phyloP scores from a whole-genome alignment of 331 rosid genomes.

The Spiraea crenata region DNA sequence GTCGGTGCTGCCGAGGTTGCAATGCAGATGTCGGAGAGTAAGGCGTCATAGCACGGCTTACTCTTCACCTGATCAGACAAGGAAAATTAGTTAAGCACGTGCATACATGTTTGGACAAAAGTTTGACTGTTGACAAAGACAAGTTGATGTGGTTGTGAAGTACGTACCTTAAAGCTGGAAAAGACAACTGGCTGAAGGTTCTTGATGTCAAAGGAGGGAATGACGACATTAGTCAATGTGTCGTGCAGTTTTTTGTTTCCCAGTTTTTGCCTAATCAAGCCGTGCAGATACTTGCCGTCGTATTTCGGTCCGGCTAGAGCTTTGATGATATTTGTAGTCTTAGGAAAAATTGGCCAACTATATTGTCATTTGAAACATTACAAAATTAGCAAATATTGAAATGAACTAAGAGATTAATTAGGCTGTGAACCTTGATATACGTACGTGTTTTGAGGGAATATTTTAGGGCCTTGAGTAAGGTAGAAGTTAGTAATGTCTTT shows the following conservation, averaged over 20 bases:
- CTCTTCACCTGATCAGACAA: constrained; percentile 27
- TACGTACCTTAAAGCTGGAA: constrained; percentile 48
- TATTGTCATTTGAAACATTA: neutral
- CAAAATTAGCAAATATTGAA: no score
- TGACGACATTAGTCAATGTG: constrained; percentile 46
- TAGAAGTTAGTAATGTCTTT: constrained; percentile 53
- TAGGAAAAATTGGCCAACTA: neutral
- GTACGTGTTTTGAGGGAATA: constrained; percentile 47
- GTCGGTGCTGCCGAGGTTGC: constrained; percentile 62
- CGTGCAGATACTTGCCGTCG: constrained; percentile 46
- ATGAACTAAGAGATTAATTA: no score
- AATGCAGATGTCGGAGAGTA: constrained; percentile 44
- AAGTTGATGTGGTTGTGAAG: neutral
- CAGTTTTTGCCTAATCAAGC: constrained; percentile 32
- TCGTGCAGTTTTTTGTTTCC: constrained; percentile 31
- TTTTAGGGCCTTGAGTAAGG: constrained; percentile 40
- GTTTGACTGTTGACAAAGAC: no score
- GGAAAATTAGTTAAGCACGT: neutral
- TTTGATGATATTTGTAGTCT: neutral
- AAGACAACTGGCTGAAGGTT: constrained; percentile 48
- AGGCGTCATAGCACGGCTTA: constrained; percentile 20
- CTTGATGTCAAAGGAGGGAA: constrained; percentile 56
- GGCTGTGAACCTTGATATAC: neutral
- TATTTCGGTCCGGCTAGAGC: constrained; percentile 50
- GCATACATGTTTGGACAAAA: no score